These are phyloP conservation scores for Cladosporium sp. DNA, from an alignment of 2,329 filamentous ascomycete genomes.

Conservation along the genomic window DNA sequence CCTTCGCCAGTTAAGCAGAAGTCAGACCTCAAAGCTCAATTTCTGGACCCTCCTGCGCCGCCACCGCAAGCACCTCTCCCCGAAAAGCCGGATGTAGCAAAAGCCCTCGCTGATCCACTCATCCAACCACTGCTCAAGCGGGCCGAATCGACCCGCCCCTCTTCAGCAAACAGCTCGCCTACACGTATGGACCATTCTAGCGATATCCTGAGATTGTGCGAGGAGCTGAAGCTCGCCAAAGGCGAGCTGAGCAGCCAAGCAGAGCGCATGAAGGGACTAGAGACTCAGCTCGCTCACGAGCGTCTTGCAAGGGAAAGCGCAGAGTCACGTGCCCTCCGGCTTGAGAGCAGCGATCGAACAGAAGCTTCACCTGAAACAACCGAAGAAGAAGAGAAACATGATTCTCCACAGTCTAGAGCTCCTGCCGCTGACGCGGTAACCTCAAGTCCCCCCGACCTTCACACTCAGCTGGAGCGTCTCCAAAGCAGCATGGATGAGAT, in stretches of 20 bases:
- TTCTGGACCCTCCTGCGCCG: conserved; percentile 87
- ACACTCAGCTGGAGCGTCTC: conserved; percentile 69
- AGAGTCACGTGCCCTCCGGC: conserved; percentile 69
- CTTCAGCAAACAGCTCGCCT: conserved; percentile 50
- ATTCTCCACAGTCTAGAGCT: neutral
- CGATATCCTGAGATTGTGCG: conserved; percentile 77
- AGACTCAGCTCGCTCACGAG: conserved; percentile 71
- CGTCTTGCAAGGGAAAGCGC: conserved; percentile 74
- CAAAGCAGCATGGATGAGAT: conserved; percentile 73
- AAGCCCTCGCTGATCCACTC: conserved; percentile 40
- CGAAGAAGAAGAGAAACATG: conserved; percentile 13
- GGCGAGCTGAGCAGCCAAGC: conserved; percentile 82
- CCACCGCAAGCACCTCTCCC: conserved; percentile 89
- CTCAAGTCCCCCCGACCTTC: conserved; percentile 44
- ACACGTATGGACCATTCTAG: conserved; percentile 55
- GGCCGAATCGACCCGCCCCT: conserved; percentile 65
- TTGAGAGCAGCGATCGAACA: conserved; percentile 54
- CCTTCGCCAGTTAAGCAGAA: conserved; percentile 53
- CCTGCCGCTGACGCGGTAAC: conserved; percentile 18
- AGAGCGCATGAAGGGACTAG: conserved; percentile 71
- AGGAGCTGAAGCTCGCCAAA: conserved; percentile 76
- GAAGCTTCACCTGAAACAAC: conserved; percentile 34
- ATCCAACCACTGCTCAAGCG: conserved; percentile 63
- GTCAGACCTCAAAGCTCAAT: conserved; percentile 71
- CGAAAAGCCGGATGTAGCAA: conserved; percentile 74